Evolutionary conservation across 2,329 filamentous ascomycete species (phyloP), one percentile per base, ranked within the genome.

Genomic region (Parascedosporium putredinis): DNA sequence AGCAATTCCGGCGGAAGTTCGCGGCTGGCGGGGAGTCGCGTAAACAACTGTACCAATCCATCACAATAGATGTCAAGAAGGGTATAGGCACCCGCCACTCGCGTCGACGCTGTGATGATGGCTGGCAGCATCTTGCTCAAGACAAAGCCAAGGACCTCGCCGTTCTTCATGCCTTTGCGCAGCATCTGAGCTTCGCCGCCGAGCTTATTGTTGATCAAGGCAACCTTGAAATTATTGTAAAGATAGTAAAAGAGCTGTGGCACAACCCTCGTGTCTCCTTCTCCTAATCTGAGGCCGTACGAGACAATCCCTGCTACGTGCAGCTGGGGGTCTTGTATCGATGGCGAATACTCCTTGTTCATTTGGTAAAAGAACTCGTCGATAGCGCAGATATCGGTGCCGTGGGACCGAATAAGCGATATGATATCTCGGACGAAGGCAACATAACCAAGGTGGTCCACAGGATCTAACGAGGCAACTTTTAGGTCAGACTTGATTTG

Each of bases 291-390:
- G 27, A 80, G 62, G 1, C 75, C 78, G 58, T 78, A 81, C 2
- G 75, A 73, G 14, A 76, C 57, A 57, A 81, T 75, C 4, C 68
- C 69, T 3, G 77, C 76, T 22, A 74, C 70, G 52, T 79, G 76
- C 4, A 81, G 65, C 33, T 75, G 70, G 2, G 77, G 77, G 43
- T 81, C 78, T 50, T 78, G 69, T 10, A 63, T 57, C 1, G 77
- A 71, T 2, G 78, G 78, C 3, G 71, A 74, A 59, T 79, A 81
- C 50, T 76, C 75, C 33, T 64, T 67, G 58, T 68, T 77, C 55
- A 77, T 74, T 52, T 76, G 72, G 52, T 74, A 76, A 60, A 76
- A 81, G 58, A 75, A 81, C 2, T 64, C 59, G 55, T 81, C 75
- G 3, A 81, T 65, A 1, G 66, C 61, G 58, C 75, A 77, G 33